phyloP scores from a whole-genome alignment of 2,329 filamentous ascomycete genomes.

The Tolypocladium amazonense region DNA sequence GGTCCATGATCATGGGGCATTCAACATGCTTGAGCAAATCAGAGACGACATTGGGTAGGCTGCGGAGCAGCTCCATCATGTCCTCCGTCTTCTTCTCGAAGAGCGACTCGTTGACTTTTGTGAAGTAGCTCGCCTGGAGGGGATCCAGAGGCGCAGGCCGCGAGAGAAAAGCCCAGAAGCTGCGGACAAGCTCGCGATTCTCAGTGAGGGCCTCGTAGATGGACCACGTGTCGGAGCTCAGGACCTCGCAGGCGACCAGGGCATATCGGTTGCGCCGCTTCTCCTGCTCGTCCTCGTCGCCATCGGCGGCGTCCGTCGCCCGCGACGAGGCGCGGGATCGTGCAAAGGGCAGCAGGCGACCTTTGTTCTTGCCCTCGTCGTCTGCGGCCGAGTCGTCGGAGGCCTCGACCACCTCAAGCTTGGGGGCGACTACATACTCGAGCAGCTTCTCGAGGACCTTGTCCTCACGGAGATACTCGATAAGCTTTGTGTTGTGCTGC shows the following conservation, averaged over 20 bases:
- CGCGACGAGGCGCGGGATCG: constrained; percentile 44
- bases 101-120: constrained; percentile 95
- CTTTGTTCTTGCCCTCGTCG: constrained; percentile 36
- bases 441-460: constrained; percentile 75
- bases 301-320: constrained; percentile 33
- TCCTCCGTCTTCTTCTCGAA: constrained; percentile 97
- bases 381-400: constrained; percentile 37
- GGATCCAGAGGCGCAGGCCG: constrained; percentile 79
- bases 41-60: constrained; percentile 68
- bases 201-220: constrained; percentile 89
- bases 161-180: constrained; percentile 87
- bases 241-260: constrained; percentile 83
- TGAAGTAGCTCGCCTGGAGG: constrained; percentile 93
- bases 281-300: constrained; percentile 65
- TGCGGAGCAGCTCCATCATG: constrained; percentile 86
- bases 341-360: constrained; percentile 33
- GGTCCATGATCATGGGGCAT: constrained; percentile 96
- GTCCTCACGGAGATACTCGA: constrained; percentile 88
- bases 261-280: constrained; percentile 90
- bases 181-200: constrained; percentile 63
- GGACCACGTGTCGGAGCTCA: constrained; percentile 94
- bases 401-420: constrained; percentile 45
- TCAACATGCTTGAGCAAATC: constrained; percentile 90
- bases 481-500: constrained; percentile 94
- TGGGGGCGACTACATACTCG: constrained; percentile 81